phyloP scores from a whole-genome alignment of 2,329 filamentous ascomycete species.

The Colletotrichum australisinense region DNA sequence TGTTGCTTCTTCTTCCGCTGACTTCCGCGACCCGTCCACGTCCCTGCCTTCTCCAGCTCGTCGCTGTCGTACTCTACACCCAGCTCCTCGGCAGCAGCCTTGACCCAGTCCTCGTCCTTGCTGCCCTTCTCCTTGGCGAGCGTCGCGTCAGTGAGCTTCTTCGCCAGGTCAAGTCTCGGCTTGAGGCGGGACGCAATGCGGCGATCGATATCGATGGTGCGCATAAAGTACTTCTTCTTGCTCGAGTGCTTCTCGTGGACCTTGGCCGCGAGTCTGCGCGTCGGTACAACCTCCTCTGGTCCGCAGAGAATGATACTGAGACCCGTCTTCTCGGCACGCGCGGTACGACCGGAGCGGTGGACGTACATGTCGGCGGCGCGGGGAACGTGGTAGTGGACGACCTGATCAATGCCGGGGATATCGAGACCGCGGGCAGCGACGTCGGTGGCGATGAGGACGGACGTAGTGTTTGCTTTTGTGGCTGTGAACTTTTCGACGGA shows the following conservation, averaged over 20 bases:
- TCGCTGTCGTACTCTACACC: slow-evolving; percentile 95
- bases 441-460: slow-evolving; percentile 90
- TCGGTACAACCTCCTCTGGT: slow-evolving; percentile 89
- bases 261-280: slow-evolving; percentile 85
- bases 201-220: slow-evolving; percentile 85
- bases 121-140: slow-evolving; percentile 89
- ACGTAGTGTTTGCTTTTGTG: slow-evolving; percentile 61
- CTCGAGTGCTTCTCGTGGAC: slow-evolving; percentile 76
- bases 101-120: slow-evolving; percentile 87
- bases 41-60: slow-evolving; percentile 76
- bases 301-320: slow-evolving; percentile 89
- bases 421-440: slow-evolving; percentile 94
- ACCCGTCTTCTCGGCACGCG: slow-evolving; percentile 81
- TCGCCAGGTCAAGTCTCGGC: slow-evolving; percentile 82
- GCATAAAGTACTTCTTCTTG: slow-evolving; percentile 72
- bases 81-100: slow-evolving; percentile 87
- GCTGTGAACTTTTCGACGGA: slow-evolving; percentile 90
- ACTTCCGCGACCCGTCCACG: slow-evolving; percentile 75
- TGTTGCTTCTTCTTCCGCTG: slow-evolving; percentile 81
- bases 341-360: slow-evolving; percentile 93
- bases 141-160: slow-evolving; percentile 83
- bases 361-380: slow-evolving; percentile 94
- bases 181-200: slow-evolving; percentile 82
- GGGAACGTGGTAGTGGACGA: slow-evolving; percentile 96
- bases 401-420: slow-evolving; percentile 88